Evolutionary conservation across 2,329 filamentous ascomycete genomes (phyloP), one percentile per base, ranked within the genome.

Genomic region (Simplicillium aogashimaense): DNA sequence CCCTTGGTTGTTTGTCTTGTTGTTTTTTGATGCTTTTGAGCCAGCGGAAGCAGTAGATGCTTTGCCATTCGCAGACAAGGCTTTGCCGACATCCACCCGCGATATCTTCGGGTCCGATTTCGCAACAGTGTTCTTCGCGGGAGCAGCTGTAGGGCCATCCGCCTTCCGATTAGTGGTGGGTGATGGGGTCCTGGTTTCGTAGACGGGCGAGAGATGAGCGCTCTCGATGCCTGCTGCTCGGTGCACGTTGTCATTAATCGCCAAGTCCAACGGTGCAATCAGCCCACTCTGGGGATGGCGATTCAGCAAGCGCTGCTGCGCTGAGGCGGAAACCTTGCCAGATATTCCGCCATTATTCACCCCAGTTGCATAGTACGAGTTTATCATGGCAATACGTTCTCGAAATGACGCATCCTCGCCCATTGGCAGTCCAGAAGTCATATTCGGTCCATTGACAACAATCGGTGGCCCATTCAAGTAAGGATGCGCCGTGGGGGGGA

Each of bases 111-210:
- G 18, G 14, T 53, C 56, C 18, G 51, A 41, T 33, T 50, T 53
- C 14, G 50, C 43, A 11, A 59, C 20, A 25, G 20, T 9, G 20
- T 9, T 25, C 20, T 25, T 25, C 20, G 20, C 9, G 6, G 20
- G 20, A 6, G 20, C 20, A 5, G 20, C 9, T 5, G 20, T 25
- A 9, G 20, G 20, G 20, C 6, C 47, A 20, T 78, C 76, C 37
- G 69, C 62, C 36, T 70, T 78, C 40, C 80, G 69, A 41, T 65
- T 63, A 11, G 72, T 65, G 3, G 71, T 82, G 2, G 83, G 82
- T 2, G 83, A 86, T 3, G 83, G 81, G 0, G 80, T 83, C n/a
- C 74, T 70, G 6, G 75, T 73, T 60, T 88, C 84, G 40, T 82
- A 83, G 1, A 88, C 83, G 1, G 84, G 84, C 1, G 84, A 88